Percentiles rank a stretch among this genome's conserved stretches.
phyloP scores from a whole-genome alignment of 805 yeast species.

The Metschnikowia amazonensis region DNA sequence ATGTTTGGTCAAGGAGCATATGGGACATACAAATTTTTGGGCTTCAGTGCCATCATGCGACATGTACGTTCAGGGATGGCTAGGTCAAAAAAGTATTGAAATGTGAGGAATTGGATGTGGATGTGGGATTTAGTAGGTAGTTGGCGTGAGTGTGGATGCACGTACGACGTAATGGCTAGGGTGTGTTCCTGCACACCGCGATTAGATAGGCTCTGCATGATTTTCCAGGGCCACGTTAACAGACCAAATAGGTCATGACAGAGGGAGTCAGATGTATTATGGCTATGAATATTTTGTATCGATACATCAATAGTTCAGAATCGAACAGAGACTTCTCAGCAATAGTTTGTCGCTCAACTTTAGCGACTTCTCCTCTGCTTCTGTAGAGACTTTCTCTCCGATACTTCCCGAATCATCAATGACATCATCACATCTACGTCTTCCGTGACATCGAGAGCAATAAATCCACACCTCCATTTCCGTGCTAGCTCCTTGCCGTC shows the following conservation, averaged over 20 bases:
- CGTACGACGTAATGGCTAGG: neutral
- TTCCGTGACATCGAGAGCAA: conserved; percentile 55
- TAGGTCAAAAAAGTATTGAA: no score
- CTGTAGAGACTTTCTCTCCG: conserved; percentile 40
- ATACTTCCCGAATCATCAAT: conserved; percentile 55
- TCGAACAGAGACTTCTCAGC: neutral
- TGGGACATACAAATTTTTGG: conserved; percentile 8
- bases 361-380: conserved; percentile 10
- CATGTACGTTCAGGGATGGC: conserved; percentile 2
- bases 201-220: conserved; percentile 6
- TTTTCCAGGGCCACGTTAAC: neutral
- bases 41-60: conserved; percentile 7
- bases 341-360: neutral
- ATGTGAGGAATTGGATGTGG: no score
- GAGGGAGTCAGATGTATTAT: no score
- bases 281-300: neutral
- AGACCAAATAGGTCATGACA: neutral
- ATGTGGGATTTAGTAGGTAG: neutral
- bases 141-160: neutral
- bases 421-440: conserved; percentile 55
- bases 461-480: conserved; percentile 63
- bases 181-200: conserved; percentile 9
- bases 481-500: conserved; percentile 56
- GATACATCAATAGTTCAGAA: no score
- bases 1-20: conserved; percentile 15